Evolutionary conservation across 208 protist species (phyloP).

Genomic region (Trypanosomatidae sp.): DNA sequence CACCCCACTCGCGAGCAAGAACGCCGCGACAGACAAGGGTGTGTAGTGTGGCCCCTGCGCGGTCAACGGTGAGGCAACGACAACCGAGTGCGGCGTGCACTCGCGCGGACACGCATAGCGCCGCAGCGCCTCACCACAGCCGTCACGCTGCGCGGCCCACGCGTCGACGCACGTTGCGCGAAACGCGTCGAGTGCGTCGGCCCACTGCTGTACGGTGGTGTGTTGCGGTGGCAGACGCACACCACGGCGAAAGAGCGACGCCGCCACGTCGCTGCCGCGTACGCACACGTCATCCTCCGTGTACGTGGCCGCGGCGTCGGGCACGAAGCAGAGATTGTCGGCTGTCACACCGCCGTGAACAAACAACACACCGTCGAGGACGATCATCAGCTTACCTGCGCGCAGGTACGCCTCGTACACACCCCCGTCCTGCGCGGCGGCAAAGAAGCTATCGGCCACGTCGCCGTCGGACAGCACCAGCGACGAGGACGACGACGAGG

Average conservation of each 20-base stretch:
- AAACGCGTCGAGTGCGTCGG: slow-evolving; percentile 35
- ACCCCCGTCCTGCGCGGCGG: slow-evolving; percentile 28
- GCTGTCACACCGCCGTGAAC: slow-evolving; percentile 66
- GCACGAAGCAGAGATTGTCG: slow-evolving; percentile 56
- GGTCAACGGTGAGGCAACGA: slow-evolving; percentile 32
- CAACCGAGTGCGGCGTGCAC: slow-evolving; percentile 39
- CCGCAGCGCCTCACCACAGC: slow-evolving; percentile 28
- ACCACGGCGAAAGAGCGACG: too few relatives aligned
- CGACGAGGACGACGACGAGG: background rate
- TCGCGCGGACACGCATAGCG: slow-evolving; percentile 41
- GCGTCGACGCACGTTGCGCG: slow-evolving; percentile 24
- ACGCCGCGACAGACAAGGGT: slow-evolving; percentile 31
- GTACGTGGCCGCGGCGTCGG: slow-evolving; percentile 8
- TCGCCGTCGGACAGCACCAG: slow-evolving; percentile 19
- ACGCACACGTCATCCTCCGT: slow-evolving; percentile 3
- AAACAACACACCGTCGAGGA: slow-evolving; percentile 64
- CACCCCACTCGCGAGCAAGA: slow-evolving; percentile 57
- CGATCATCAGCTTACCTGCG: slow-evolving; percentile 22
- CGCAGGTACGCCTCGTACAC: slow-evolving; percentile 70
- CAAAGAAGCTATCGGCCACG: slow-evolving; percentile 61
- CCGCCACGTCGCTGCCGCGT: too few relatives aligned
- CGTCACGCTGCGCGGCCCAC: slow-evolving; percentile 11
- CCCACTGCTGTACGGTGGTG: too few relatives aligned
- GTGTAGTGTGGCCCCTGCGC: slow-evolving; percentile 30
- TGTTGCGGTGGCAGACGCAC: too few relatives aligned